These are phyloP conservation scores for Ammopiptanthus mongolicus DNA, from an alignment of 306 rosid species.

Conservation along the genomic window DNA sequence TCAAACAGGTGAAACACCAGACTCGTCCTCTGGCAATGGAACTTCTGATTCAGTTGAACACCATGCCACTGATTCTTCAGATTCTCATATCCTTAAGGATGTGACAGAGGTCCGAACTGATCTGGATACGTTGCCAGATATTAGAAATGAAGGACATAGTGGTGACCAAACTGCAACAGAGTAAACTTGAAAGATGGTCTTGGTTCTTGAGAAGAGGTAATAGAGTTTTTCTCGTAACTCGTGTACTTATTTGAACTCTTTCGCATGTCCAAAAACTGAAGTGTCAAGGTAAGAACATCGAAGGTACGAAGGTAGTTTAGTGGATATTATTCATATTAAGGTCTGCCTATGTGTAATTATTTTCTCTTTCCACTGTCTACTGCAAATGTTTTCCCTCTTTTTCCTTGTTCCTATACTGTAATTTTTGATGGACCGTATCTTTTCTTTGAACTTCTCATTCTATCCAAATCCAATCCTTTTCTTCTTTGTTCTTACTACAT, in stretches of 20 bases:
- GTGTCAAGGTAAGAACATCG: constrained; percentile 33
- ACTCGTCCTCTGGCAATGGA: constrained; percentile 24
- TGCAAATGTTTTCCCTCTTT: constrained; percentile 5
- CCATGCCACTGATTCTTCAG: constrained; percentile 54
- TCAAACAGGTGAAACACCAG: constrained; percentile 26
- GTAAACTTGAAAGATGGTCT: constrained; percentile 19
- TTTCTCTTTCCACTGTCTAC: constrained; percentile 23
- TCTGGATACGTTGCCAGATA: constrained; percentile 63
- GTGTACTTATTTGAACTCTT: background rate
- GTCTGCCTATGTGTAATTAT: constrained; percentile 40
- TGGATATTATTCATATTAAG: constrained; percentile 18
- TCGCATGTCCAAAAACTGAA: constrained; percentile 18
- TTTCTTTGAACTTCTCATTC: background rate
- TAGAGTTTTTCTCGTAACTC: constrained; percentile 6
- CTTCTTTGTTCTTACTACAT: background rate
- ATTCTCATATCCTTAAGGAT: constrained; percentile 41
- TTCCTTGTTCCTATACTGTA: background rate
- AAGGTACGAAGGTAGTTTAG: constrained; percentile 38
- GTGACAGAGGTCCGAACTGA: constrained; percentile 48
- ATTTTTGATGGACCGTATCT: background rate
- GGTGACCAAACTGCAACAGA: constrained; percentile 64
- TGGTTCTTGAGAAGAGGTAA: background rate
- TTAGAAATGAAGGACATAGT: constrained; percentile 44
- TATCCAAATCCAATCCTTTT: background rate
- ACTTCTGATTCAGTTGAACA: constrained; percentile 34